Percentiles rank a stretch among this genome's conserved stretches.
Evolutionary conservation across 2,329 filamentous ascomycete species (phyloP).

Genomic region (Byssochlamys sp.): DNA sequence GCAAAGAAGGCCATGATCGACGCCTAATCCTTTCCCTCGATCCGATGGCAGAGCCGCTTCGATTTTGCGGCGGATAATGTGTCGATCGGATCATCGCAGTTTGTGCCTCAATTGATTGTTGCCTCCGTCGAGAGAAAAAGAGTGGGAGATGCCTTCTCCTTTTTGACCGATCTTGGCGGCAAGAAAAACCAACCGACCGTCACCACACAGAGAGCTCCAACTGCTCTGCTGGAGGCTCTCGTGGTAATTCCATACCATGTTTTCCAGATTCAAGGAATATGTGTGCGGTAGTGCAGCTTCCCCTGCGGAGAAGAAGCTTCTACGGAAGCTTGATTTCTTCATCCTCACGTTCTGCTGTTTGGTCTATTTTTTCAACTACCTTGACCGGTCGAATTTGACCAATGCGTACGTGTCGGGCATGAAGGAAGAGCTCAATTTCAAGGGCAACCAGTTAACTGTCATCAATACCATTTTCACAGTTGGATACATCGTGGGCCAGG

Average conservation of each 20-base stretch:
- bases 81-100: background rate
- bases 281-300: background rate
- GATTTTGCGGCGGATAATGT: background rate
- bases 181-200: background rate
- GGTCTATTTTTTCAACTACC: constrained; percentile 21
- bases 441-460: constrained; percentile 27
- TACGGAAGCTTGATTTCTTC: constrained; percentile 1
- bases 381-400: constrained; percentile 35
- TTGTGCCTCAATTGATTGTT: background rate
- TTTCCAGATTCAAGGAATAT: background rate
- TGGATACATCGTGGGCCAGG: constrained; percentile 39
- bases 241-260: background rate
- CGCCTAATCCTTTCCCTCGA: background rate
- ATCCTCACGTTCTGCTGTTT: background rate
- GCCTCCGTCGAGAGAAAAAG: background rate
- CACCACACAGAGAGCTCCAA: background rate
- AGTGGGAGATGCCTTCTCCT: background rate
- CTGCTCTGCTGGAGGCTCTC: background rate
- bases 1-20: background rate
- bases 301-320: constrained; percentile 9
- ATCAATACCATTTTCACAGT: constrained; percentile 35
- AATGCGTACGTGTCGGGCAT: constrained; percentile 34
- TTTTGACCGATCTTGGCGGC: background rate
- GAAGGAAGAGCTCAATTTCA: constrained; percentile 28
- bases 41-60: background rate